These are phyloP conservation scores for Silene uniflora DNA, from an alignment of 148 eudicot genomes.

Conservation along the genomic window DNA sequence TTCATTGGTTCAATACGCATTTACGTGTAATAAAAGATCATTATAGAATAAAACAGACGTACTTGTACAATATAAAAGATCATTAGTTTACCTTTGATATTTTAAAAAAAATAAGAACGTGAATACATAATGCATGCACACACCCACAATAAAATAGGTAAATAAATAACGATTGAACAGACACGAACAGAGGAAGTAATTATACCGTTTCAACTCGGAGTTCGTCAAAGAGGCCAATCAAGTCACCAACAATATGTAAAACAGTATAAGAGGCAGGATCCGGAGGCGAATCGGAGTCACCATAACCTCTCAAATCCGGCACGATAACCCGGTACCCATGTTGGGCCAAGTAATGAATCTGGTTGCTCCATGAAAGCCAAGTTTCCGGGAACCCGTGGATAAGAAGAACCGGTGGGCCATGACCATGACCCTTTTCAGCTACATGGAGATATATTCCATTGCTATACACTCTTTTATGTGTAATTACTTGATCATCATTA, in stretches of 20 bases:
- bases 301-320: conserved; percentile 55
- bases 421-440: conserved; percentile 52
- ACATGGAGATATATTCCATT: conserved; percentile 50
- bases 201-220: conserved; percentile 37
- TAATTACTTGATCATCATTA: neutral
- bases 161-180: too few relatives aligned
- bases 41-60: too few relatives aligned
- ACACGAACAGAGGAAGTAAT: neutral
- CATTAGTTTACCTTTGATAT: too few relatives aligned
- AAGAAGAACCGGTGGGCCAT: conserved; percentile 48
- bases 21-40: too few relatives aligned
- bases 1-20: too few relatives aligned
- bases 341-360: conserved; percentile 37
- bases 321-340: conserved; percentile 51
- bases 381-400: conserved; percentile 61
- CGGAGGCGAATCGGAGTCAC: conserved; percentile 46
- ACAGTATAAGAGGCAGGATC: conserved; percentile 45
- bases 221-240: conserved; percentile 48
- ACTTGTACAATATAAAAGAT: too few relatives aligned
- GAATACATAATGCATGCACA: too few relatives aligned
- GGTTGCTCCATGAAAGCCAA: conserved; percentile 65
- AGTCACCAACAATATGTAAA: conserved; percentile 45
- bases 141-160: too few relatives aligned
- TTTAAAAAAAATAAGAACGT: too few relatives aligned
- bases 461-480: conserved; percentile 32